These are phyloP conservation scores for Irpex sp. DNA, from an alignment of 1,284 basidiomycete genomes.

Conservation along the genomic window DNA sequence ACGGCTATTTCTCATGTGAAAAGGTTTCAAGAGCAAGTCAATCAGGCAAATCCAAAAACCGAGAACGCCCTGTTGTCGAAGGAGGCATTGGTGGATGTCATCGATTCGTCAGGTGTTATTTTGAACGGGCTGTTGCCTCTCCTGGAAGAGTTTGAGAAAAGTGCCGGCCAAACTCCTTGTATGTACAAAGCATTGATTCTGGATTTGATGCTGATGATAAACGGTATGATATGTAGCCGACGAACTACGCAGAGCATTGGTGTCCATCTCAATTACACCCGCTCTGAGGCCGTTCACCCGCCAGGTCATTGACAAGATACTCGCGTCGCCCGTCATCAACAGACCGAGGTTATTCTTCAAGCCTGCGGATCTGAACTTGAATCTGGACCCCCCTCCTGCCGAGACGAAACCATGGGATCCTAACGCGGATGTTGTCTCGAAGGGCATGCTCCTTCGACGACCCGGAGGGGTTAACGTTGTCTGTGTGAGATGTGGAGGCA, in stretches of 20 bases:
- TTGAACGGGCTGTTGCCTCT: slow-evolving; percentile 45
- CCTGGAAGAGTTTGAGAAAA: slow-evolving; percentile 35
- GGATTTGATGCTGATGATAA: neutral
- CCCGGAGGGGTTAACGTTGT: slow-evolving; percentile 26
- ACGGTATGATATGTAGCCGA: slow-evolving; percentile 33
- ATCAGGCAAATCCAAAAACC: slow-evolving; percentile 44
- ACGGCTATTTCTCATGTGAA: slow-evolving; percentile 51
- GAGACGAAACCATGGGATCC: slow-evolving; percentile 36
- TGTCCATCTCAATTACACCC: slow-evolving; percentile 49
- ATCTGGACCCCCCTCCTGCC: slow-evolving; percentile 36
- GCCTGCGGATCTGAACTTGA: slow-evolving; percentile 61
- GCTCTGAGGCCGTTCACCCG: slow-evolving; percentile 39
- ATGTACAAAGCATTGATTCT: slow-evolving; percentile 1
- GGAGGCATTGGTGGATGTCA: slow-evolving; percentile 54
- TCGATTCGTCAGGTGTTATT: slow-evolving; percentile 62
- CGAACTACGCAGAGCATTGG: slow-evolving; percentile 46
- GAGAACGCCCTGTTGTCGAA: slow-evolving; percentile 63
- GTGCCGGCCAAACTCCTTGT: slow-evolving; percentile 24
- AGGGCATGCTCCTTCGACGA: slow-evolving; percentile 42
- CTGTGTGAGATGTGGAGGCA: slow-evolving; percentile 63
- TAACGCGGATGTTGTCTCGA: slow-evolving; percentile 59
- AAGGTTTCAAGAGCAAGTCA: slow-evolving; percentile 50
- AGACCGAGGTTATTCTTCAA: slow-evolving; percentile 69
- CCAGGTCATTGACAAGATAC: slow-evolving; percentile 43
- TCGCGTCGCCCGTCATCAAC: slow-evolving; percentile 46